Evolutionary conservation across 2,329 filamentous ascomycete species (phyloP).

Genomic region (Didymella pinodella): DNA sequence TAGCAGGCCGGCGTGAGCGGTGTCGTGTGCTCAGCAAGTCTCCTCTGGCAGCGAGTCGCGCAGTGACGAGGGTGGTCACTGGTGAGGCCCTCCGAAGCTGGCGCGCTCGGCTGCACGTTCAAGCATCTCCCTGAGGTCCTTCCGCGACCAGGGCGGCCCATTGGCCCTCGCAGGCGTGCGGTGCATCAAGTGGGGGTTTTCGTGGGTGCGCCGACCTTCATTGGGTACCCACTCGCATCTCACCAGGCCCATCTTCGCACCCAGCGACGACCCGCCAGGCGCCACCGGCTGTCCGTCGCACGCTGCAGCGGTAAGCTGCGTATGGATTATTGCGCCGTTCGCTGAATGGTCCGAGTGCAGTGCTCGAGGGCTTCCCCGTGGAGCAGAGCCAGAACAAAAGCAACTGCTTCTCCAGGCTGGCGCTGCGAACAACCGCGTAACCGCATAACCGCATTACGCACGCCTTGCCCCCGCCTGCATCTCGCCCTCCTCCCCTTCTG

Average conservation of each 20-base stretch:
- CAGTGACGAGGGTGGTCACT: constrained; percentile 5
- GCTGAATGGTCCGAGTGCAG: constrained; percentile 25
- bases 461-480: constrained; percentile 3
- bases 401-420: constrained; percentile 9
- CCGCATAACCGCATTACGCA: constrained; percentile 5
- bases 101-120: constrained; percentile 23
- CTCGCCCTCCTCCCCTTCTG: constrained; percentile 2
- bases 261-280: constrained; percentile 30
- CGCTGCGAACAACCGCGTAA: constrained; percentile 2
- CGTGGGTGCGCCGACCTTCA: constrained; percentile 32
- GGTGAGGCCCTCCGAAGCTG: constrained; percentile 23
- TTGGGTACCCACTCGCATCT: constrained; percentile 23
- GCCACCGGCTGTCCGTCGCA: constrained; percentile 35
- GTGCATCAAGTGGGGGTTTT: constrained; percentile 28
- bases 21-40: constrained; percentile 8
- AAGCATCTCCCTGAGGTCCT: constrained; percentile 25
- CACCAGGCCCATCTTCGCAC: constrained; percentile 18
- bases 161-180: constrained; percentile 16
- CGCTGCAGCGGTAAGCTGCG: constrained; percentile 33
- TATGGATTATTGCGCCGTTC: constrained; percentile 37
- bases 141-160: constrained; percentile 20
- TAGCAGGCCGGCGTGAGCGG: not conserved
- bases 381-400: constrained; percentile 23
- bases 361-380: constrained; percentile 29
- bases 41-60: constrained; percentile 14